Evolutionary conservation across 805 yeast genomes (phyloP).

Genomic region (Candida easanensis): DNA sequence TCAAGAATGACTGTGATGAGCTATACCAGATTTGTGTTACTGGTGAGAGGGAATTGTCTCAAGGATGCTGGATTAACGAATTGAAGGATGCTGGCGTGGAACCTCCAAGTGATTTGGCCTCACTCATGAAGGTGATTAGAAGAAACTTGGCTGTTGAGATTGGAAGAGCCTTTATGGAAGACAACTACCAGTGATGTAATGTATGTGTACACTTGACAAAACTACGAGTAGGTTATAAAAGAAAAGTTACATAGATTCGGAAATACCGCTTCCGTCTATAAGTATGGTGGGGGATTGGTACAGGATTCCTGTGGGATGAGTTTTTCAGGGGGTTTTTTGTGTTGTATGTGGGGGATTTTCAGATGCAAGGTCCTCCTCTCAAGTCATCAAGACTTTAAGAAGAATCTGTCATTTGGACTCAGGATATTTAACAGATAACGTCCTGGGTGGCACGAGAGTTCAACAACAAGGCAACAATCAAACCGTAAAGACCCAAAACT

Average conservation of each 20-base stretch:
- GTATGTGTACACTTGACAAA: background rate
- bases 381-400: background rate
- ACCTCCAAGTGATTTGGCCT: constrained; percentile 18
- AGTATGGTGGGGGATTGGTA: background rate
- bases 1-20: constrained; percentile 17
- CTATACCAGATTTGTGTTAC: constrained; percentile 21
- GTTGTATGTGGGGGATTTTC: constrained; percentile 2
- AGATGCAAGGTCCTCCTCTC: background rate
- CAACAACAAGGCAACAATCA: constrained; percentile 94
- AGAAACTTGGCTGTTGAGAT: constrained; percentile 25
- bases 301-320: background rate
- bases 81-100: constrained; percentile 18
- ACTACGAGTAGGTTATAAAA: background rate
- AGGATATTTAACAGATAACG: constrained; percentile 61
- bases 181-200: constrained; percentile 7
- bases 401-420: too few species aligned
- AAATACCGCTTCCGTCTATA: constrained; percentile 1
- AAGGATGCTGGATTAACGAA: constrained; percentile 21
- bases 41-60: background rate
- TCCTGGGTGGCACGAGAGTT: constrained; percentile 97
- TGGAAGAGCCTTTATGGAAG: constrained; percentile 26
- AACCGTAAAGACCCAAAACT: constrained; percentile 97
- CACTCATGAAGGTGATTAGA: constrained; percentile 21
- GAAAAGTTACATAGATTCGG: background rate
- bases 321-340: background rate